Base-by-base conservation (phyloP, 2,329 filamentous ascomycete species). In the Fonsecaea nubica region DNA sequence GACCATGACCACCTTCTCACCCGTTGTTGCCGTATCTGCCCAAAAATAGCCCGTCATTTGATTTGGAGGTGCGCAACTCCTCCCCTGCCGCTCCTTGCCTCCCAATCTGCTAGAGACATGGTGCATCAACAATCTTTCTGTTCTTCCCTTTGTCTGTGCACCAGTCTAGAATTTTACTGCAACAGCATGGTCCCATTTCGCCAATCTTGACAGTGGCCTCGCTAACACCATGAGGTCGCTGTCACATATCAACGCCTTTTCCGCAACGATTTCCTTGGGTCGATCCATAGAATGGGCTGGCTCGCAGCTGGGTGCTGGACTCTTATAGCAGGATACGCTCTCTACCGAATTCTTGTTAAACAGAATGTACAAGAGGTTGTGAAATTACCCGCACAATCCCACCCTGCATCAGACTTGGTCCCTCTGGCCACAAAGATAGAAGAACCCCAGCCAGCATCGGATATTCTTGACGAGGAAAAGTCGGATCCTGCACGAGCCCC, bases 251-350 rank as follows among this genome's bases (percentile, higher is more conserved):
- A 18, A 25, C 54, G 36, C 30, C 35, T 40, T 25, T 42, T 48
- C 59, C 45, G 30, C 42, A 53, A 40, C 61, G 54, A 58, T 38
- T 63, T 45, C 45, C 36, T 38, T 53, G n/a, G 33, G 21, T 55
- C 55, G 21, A n/a, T 52, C 21, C 38, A 25, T 65, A 48, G 42
- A 61, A 72, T 72, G 70, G 70, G 62, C 53, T 72, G 68, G 68
- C 21, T 72, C 25, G 66, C 62, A 10, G 55, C 63, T 32, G 68
- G 45, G 52, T 64, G 63, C 33, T 67, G 62, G 57, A 69, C 68
- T n/a, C 40, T 66, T 7, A 52, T 72, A 52, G 66, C 65, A n/a
- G 66, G 65, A 30, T 69, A 58, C 52, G n/a, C 69, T 38, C 58
- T 72, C n/a, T 72, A 69, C 58, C 64, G 48, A 25, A 63, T 67